phyloP scores from a whole-genome alignment of 2,329 filamentous ascomycete genomes.

The Fusarium tuaranense region DNA sequence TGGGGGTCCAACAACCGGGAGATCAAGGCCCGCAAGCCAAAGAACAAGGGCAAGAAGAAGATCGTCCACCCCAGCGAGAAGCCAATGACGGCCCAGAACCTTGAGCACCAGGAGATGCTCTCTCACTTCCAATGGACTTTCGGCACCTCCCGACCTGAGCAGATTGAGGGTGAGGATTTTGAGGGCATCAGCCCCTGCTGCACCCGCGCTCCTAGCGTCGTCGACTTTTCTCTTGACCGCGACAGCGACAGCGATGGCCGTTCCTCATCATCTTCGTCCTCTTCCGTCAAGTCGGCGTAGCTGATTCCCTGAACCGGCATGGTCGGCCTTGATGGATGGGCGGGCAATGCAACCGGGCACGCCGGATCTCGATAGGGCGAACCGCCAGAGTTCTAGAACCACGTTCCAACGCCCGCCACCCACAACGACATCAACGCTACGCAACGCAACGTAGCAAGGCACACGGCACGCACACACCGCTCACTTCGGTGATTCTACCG shows the following conservation, averaged over 20 bases:
- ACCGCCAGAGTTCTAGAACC: conserved; percentile 36
- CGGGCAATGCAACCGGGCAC: conserved; percentile 26
- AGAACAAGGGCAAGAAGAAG: conserved; percentile 43
- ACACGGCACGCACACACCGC: conserved; percentile 12
- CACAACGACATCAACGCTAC: conserved; percentile 2
- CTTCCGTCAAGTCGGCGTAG: conserved; percentile 36
- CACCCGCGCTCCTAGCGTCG: conserved; percentile 53
- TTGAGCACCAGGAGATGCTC: conserved; percentile 61
- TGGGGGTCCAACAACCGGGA: conserved; percentile 48
- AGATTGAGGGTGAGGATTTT: conserved; percentile 50
- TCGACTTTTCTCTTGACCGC: conserved; percentile 40
- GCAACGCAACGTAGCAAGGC: conserved; percentile 9
- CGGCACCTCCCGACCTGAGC: conserved; percentile 51
- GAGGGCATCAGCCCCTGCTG: conserved; percentile 59
- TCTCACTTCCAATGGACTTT: conserved; percentile 60
- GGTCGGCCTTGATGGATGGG: conserved; percentile 33
- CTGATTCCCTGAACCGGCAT: conserved; percentile 37
- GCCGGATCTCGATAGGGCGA: conserved; percentile 28
- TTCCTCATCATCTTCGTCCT: conserved; percentile 31
- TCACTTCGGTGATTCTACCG: background rate
- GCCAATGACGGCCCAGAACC: conserved; percentile 58
- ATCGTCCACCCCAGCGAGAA: conserved; percentile 57
- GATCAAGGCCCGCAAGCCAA: conserved; percentile 46
- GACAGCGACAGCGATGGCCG: conserved; percentile 40
- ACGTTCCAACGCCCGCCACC: conserved; percentile 14